These are phyloP conservation scores for Ganoderma lingzhi DNA, from an alignment of 1,284 basidiomycete genomes.

Conservation along the genomic window DNA sequence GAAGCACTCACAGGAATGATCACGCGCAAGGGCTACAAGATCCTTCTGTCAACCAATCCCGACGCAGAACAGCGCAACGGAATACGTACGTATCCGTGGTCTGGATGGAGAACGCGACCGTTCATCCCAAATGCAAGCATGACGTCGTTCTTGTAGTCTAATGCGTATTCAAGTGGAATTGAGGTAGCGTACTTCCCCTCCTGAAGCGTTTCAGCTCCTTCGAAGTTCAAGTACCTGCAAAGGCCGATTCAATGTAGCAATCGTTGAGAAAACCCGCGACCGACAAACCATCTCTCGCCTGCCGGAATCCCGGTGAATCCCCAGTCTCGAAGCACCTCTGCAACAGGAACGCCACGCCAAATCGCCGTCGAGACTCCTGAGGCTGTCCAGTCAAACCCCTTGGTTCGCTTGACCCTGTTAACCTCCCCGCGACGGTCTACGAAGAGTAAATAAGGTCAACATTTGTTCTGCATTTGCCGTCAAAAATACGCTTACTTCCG, in stretches of 20 bases:
- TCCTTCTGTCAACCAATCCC: neutral
- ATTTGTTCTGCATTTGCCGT: neutral
- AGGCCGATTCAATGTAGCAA: neutral
- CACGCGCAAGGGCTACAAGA: conserved; percentile 30
- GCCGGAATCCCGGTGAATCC: conserved; percentile 30
- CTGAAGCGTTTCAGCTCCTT: conserved; percentile 35
- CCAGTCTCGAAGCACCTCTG: conserved; percentile 34
- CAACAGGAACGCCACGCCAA: conserved; percentile 35
- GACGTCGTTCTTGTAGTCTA: conserved; percentile 37
- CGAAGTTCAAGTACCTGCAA: conserved; percentile 30
- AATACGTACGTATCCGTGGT: conserved; percentile 36
- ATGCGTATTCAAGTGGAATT: conserved; percentile 35
- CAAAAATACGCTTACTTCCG: conserved; percentile 27
- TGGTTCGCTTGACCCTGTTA: conserved; percentile 36
- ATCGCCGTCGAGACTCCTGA: conserved; percentile 29
- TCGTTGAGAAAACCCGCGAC: neutral
- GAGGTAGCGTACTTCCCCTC: conserved; percentile 37
- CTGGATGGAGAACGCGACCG: conserved; percentile 36
- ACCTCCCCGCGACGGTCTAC: conserved; percentile 36
- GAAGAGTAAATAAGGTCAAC: neutral
- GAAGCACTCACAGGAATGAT: conserved; percentile 33
- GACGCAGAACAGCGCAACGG: neutral
- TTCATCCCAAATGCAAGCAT: conserved; percentile 38
- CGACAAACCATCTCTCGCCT: conserved; percentile 32
- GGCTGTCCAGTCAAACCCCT: conserved; percentile 33